Conservation (phyloP, 75 land plant genomes). For the Selaginella moellendorffii region DNA sequence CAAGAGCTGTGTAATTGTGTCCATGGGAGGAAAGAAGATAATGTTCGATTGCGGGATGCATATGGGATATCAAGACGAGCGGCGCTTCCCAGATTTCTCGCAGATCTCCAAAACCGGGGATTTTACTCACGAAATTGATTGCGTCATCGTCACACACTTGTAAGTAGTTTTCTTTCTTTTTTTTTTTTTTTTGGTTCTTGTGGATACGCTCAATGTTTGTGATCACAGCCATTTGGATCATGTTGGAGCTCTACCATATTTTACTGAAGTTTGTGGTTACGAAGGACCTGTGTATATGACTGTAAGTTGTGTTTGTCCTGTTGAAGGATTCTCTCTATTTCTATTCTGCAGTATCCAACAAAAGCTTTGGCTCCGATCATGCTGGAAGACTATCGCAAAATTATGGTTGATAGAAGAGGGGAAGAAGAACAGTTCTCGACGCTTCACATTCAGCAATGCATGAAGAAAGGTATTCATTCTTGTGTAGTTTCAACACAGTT, state of each 20-base stretch:
- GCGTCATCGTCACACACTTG: conserved; percentile 91
- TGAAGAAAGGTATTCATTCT: conserved; percentile 62
- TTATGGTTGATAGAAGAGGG: conserved; percentile 80
- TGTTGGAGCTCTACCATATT: conserved; percentile 90
- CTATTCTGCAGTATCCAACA: conserved; percentile 74
- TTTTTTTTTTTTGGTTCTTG: conserved; percentile 1
- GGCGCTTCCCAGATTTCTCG: conserved; percentile 82
- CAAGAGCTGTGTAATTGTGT: conserved; percentile 92
- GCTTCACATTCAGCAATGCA: conserved; percentile 60
- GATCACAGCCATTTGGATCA: conserved; percentile 91
- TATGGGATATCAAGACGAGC: conserved; percentile 67
- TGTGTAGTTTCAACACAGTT: neutral
- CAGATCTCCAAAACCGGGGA: conserved; percentile 43
- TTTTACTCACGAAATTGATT: conserved; percentile 39
- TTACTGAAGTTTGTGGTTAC: conserved; percentile 94
- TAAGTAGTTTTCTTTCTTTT: conserved; percentile 20
- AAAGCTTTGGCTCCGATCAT: conserved; percentile 89
- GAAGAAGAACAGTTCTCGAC: conserved; percentile 72
- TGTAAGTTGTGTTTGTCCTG: conserved; percentile 27
- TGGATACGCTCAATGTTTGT: neutral
- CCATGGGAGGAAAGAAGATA: conserved; percentile 71
- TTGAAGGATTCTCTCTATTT: neutral
- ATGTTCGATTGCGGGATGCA: conserved; percentile 99
- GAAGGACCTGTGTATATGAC: conserved; percentile 96
- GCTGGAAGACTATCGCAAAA: conserved; percentile 89